Conservation (phyloP, 2,329 filamentous ascomycete species). For the Claviceps paspali region DNA sequence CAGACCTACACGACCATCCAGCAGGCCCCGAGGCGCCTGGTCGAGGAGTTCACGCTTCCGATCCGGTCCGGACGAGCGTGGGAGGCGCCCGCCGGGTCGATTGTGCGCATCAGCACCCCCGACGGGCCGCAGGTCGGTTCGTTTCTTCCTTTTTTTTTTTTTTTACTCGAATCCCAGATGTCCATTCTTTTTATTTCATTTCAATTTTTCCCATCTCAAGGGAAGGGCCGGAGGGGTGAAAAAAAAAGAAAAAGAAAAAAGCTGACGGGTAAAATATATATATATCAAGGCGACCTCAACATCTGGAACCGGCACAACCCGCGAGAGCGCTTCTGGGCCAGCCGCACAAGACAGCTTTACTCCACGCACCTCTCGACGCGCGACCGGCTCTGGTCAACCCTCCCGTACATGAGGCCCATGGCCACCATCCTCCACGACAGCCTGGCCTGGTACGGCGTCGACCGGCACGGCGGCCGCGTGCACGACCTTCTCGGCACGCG, state of each 20-base stretch:
- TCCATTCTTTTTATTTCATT: background rate
- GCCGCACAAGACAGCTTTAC: slow-evolving; percentile 64
- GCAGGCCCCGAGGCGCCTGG: slow-evolving; percentile 23
- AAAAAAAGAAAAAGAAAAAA: no score
- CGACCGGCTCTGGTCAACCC: slow-evolving; percentile 62
- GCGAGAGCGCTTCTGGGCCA: slow-evolving; percentile 69
- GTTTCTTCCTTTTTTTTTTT: slow-evolving; percentile 6
- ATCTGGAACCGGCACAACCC: slow-evolving; percentile 67
- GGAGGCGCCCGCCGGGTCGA: slow-evolving; percentile 49
- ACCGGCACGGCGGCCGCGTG: slow-evolving; percentile 49
- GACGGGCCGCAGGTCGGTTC: slow-evolving; percentile 58
- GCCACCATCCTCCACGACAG: slow-evolving; percentile 56
- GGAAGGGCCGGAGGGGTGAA: no score
- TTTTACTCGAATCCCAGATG: background rate
- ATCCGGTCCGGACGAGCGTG: slow-evolving; percentile 63
- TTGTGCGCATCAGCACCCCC: slow-evolving; percentile 61
- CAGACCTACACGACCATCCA: slow-evolving; percentile 47
- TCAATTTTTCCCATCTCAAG: background rate
- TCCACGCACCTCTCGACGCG: slow-evolving; percentile 55
- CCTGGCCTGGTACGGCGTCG: slow-evolving; percentile 43
- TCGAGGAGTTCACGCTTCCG: slow-evolving; percentile 46
- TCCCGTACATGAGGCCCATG: slow-evolving; percentile 64
- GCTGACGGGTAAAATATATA: no score
- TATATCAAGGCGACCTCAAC: slow-evolving; percentile 70
- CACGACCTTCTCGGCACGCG: slow-evolving; percentile 73